These are phyloP conservation scores for Fonsecaea pedrosoi DNA, from an alignment of 2,329 filamentous ascomycete genomes.

Conservation along the genomic window DNA sequence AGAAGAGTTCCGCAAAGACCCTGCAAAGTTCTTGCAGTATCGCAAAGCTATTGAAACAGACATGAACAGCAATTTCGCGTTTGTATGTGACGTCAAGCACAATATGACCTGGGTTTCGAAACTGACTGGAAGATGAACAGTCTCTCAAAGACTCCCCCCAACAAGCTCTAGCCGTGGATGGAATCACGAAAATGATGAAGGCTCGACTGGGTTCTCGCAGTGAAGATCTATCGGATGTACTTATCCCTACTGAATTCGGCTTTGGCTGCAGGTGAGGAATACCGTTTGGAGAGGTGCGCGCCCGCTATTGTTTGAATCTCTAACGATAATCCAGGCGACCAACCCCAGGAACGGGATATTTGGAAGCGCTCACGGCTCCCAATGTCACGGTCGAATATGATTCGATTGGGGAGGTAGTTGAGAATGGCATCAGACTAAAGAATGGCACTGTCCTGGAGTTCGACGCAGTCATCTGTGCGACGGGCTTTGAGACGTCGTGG, in stretches of 20 bases:
- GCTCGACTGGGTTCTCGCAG: constrained; percentile 44
- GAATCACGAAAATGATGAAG: constrained; percentile 50
- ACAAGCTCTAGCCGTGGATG: constrained; percentile 38
- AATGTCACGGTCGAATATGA: constrained; percentile 60
- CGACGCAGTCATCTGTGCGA: constrained; percentile 48
- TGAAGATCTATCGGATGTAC: constrained; percentile 1
- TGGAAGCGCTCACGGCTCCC: constrained; percentile 55
- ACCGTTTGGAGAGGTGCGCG: constrained; percentile 33
- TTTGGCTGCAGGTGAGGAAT: constrained; percentile 44
- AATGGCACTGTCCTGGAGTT: constrained; percentile 42
- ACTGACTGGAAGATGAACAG: constrained; percentile 25
- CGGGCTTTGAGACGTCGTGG: constrained; percentile 50
- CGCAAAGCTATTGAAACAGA: constrained; percentile 42
- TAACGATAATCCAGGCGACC: constrained; percentile 42
- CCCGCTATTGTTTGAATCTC: constrained; percentile 46
- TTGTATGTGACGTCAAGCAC: constrained; percentile 10
- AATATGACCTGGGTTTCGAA: constrained; percentile 11
- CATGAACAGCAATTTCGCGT: constrained; percentile 39
- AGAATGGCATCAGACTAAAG: constrained; percentile 47
- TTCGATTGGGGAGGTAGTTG: constrained; percentile 52
- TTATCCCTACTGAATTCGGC: constrained; percentile 45
- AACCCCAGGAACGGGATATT: constrained; percentile 48
- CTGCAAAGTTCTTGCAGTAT: constrained; percentile 38
- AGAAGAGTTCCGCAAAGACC: constrained; percentile 30
- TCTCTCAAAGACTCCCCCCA: constrained; percentile 28